phyloP scores from a whole-genome alignment of 192 early-diverging fungal species.

The Thoreauomyces humboldtii region DNA sequence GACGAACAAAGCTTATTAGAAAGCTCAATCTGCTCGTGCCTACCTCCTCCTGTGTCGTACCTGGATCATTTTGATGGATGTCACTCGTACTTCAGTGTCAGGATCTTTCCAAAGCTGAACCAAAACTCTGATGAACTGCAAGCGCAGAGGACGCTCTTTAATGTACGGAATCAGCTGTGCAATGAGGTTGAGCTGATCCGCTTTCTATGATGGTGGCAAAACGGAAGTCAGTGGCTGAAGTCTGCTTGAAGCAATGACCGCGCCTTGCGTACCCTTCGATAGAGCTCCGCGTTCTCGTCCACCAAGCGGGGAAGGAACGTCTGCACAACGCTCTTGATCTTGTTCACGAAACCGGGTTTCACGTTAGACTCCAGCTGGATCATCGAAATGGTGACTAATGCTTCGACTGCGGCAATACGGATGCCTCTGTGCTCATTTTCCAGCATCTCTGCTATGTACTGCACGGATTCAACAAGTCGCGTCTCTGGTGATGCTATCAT shows the following conservation, averaged over 20 bases:
- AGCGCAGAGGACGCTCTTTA: constrained; percentile 15
- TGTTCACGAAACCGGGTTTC: constrained; percentile 23
- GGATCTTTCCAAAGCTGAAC: constrained; percentile 53
- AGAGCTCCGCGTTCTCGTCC: constrained; percentile 32
- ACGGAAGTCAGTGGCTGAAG: not conserved
- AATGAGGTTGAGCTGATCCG: constrained; percentile 44
- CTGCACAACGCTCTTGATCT: constrained; percentile 20
- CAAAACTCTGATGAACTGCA: constrained; percentile 36
- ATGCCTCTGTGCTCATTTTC: constrained; percentile 55
- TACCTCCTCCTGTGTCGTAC: no score
- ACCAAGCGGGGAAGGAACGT: constrained; percentile 29
- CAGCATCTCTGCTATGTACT: constrained; percentile 48
- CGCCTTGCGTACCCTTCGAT: constrained; percentile 38
- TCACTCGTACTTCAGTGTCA: constrained; percentile 49
- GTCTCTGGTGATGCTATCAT: constrained; percentile 28
- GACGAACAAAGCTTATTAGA: not conserved
- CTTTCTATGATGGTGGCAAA: constrained; percentile 44
- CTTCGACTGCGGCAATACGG: constrained; percentile 47
- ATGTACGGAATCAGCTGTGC: constrained; percentile 38
- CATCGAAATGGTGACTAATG: constrained; percentile 34
- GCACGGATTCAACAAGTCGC: constrained; percentile 29
- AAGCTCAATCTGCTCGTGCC: not conserved
- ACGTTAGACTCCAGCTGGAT: constrained; percentile 34
- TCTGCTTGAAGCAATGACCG: not conserved
- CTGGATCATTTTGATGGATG: constrained; percentile 51